Evolutionary conservation across 2,329 filamentous ascomycete genomes (phyloP), one percentile per base, ranked within the genome.

Genomic region (Ceratocystis colombiana): DNA sequence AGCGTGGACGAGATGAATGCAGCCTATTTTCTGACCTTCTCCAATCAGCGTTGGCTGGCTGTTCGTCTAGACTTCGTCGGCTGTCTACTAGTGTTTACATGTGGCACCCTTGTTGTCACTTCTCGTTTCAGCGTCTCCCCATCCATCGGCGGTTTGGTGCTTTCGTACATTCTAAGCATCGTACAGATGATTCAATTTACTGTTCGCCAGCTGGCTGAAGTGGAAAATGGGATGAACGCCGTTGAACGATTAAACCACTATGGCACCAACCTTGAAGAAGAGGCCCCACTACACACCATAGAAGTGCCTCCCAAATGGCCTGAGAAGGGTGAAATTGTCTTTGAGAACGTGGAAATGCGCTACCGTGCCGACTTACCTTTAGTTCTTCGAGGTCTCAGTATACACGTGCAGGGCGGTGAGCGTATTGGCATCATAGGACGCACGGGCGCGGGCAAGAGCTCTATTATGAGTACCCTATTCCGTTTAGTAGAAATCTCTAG

Each of bases 191-290:
- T 97, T 70, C 93, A 96, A 73, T 96, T 96, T 75, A 93, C 90
- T 0, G 90, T 97, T 20, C 85, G 94, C 20, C 93, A 97, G 76
- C 81, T 96, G 6, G 93, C 93, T 30, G 93, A 96, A 75, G 90
- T 97, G 7, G 93, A 97, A 75, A 97, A 96, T 76, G 90, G 92
- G 73, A 97, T 97, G 93, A 97, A 96, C 74, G 87, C 92, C 0
- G 94, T 95, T 0, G 93, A 97, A 76, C 87, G 94, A 62, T 80
- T 97, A 44, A 86, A 91, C 73, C 90, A 96, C 77, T 97, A 97
- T 74, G 92, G 90, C 65, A 90, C 84, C 0, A 77, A 89, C 70
- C 82, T 99, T 3, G 91, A 96, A 69, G 88, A 96, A 73, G 94
- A 97, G 75, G 90, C 93, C 0, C 90, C 92, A 0, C 79, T 92